These are phyloP conservation scores for Citropsis articulata DNA, from an alignment of 345 rosid species.

Conservation along the genomic window DNA sequence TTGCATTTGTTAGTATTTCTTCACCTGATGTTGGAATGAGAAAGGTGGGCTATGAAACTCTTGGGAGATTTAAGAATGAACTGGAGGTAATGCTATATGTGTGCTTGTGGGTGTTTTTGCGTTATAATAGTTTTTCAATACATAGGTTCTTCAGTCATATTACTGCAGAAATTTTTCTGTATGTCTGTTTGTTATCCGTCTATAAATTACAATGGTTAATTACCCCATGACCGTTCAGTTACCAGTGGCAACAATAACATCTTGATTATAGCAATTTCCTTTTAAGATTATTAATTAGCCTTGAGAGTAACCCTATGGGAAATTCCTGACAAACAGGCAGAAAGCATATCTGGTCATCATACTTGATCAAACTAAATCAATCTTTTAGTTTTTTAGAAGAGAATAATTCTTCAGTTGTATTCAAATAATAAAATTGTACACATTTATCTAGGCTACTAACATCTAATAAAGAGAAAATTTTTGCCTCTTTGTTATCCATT, in stretches of 20 bases:
- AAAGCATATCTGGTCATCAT: background rate
- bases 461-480: too few species aligned
- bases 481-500: background rate
- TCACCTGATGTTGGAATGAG: slow-evolving; percentile 78
- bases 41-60: slow-evolving; percentile 76
- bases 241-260: background rate
- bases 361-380: background rate
- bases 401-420: too few species aligned
- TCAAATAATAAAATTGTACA: too few species aligned
- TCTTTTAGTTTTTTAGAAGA: background rate
- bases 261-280: background rate
- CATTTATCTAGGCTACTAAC: too few species aligned
- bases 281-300: background rate
- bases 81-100: slow-evolving; percentile 63
- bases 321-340: background rate
- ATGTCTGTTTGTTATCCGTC: background rate
- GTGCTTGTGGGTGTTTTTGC: background rate
- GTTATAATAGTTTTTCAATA: background rate
- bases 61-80: slow-evolving; percentile 54
- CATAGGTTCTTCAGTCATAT: background rate
- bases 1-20: slow-evolving; percentile 79
- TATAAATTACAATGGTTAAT: background rate
- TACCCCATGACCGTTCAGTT: background rate
- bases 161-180: background rate
- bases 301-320: background rate